Evolutionary conservation across 768 basidiomycete species (phyloP).

Genomic region (Phlebiopsis gigantea): DNA sequence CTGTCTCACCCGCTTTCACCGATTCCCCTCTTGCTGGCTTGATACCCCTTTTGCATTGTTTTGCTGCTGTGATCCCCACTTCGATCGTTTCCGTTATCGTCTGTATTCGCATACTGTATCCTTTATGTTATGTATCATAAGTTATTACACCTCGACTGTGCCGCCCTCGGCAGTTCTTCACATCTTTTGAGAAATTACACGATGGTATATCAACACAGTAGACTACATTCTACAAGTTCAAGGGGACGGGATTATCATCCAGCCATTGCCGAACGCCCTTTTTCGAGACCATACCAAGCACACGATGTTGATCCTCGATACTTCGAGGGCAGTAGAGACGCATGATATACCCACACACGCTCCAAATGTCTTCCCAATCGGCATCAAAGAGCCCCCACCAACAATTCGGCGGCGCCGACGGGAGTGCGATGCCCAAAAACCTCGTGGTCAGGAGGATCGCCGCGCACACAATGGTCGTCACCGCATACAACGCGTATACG

Average conservation of each 20-base stretch:
- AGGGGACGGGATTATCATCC: constrained; percentile 37
- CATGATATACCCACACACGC: constrained; percentile 80
- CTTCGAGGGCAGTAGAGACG: constrained; percentile 62
- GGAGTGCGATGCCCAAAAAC: constrained; percentile 66
- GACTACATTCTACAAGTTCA: background rate
- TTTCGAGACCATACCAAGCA: constrained; percentile 60
- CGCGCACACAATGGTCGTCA: constrained; percentile 86
- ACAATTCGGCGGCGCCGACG: constrained; percentile 59
- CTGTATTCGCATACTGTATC: background rate
- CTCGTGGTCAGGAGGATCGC: constrained; percentile 81
- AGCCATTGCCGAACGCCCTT: constrained; percentile 82
- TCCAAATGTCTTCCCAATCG: constrained; percentile 83
- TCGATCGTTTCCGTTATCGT: background rate
- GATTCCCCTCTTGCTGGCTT: background rate
- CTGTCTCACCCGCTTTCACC: background rate
- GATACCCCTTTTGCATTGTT: background rate
- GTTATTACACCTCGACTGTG: background rate
- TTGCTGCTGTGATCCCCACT: background rate
- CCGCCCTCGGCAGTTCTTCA: too few species aligned
- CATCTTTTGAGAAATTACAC: too few species aligned
- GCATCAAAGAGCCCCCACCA: constrained; percentile 98
- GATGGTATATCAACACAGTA: background rate
- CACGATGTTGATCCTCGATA: constrained; percentile 38
- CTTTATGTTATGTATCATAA: background rate
- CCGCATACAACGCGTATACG: constrained; percentile 83